Base-by-base conservation (phyloP, 305 asterid species). In the Solanum hybrid region DNA sequence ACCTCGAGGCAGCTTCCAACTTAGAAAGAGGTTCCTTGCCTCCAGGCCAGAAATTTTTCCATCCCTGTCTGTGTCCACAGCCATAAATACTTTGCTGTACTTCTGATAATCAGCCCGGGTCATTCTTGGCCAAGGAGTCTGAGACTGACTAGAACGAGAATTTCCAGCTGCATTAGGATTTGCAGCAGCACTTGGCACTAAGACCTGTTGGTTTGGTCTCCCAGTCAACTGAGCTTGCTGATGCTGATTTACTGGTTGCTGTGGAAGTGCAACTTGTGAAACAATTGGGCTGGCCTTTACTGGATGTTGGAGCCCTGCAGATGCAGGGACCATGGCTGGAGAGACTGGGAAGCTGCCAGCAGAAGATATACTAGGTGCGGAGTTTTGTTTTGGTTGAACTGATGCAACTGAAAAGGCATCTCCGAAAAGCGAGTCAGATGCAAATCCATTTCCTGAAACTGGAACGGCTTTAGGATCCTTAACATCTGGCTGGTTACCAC, bases 1-100 rank as follows among this genome's bases (percentile, higher is more conserved):
- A 97, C 99, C 99, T 94, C 95, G 93, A 56, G 99, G 99, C 91
- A 94, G 94, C 94, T 93, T 95, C 99, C 99, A 98, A 93, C 99
- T 98, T 90, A 97, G 93, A 93, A 98, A 98, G 89, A 98, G 95
- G 92, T 95, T 93, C 76, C 97, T 97, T 14, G 99, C 99, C 95
- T 97, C 98, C 92, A 93, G 98, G 87, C 99, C 99, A 15, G 96
- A 93, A 86, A 98, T 97, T 93, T 95, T 96, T 87, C 99, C 99
- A 92, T 98, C 99, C 90, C 94, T 92, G 91, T 98, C 99, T 2
- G 94, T 94, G 93, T 96, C 99, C 87, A 97, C 99, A 91, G 95
- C 97, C 92, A 94, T 92, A 93, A 97, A 97, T 81, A 95, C 98
- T 94, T 94, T 94, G 89, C 93, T 89, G 89, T 97, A 97, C 92